These are phyloP conservation scores for Seminavis robusta DNA, from an alignment of 108 stramenopile species.

Conservation along the genomic window DNA sequence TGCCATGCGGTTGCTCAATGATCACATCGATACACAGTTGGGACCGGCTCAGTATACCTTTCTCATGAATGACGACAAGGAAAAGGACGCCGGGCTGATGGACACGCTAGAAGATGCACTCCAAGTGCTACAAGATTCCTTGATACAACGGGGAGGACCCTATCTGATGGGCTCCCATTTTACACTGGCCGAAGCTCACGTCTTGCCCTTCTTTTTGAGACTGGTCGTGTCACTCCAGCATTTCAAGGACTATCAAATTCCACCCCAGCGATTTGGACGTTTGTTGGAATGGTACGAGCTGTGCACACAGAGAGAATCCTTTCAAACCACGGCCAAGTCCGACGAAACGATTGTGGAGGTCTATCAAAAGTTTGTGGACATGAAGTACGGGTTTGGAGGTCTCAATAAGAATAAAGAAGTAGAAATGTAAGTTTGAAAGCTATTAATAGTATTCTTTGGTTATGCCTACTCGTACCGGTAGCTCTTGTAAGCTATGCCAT, in stretches of 20 bases:
- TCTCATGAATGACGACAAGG: conserved; percentile 41
- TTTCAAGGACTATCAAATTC: conserved; percentile 40
- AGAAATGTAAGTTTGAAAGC: no score
- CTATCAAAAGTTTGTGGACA: conserved; percentile 26
- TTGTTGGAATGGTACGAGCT: conserved; percentile 26
- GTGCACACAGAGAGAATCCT: conserved; percentile 36
- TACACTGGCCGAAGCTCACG: conserved; percentile 37
- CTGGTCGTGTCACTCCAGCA: conserved; percentile 26
- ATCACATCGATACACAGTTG: conserved; percentile 38
- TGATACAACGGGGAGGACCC: conserved; percentile 21
- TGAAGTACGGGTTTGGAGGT: conserved; percentile 38
- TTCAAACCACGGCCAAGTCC: conserved; percentile 28
- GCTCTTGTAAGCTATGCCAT: no score
- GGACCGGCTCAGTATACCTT: conserved; percentile 33
- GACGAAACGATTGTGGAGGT: conserved; percentile 34
- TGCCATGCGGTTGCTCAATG: conserved; percentile 36
- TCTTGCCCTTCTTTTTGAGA: conserved; percentile 42
- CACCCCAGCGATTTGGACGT: conserved; percentile 27
- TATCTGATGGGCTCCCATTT: conserved; percentile 37
- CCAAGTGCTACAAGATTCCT: conserved; percentile 13
- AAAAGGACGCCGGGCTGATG: conserved; percentile 12
- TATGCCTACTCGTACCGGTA: no score
- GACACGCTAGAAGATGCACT: conserved; percentile 33
- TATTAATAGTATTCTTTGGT: no score
- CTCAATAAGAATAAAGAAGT: conserved; percentile 11